Evolutionary conservation across 2,329 filamentous ascomycete species (phyloP).

Genomic region (Neophaeococcomyces mojaviensis): DNA sequence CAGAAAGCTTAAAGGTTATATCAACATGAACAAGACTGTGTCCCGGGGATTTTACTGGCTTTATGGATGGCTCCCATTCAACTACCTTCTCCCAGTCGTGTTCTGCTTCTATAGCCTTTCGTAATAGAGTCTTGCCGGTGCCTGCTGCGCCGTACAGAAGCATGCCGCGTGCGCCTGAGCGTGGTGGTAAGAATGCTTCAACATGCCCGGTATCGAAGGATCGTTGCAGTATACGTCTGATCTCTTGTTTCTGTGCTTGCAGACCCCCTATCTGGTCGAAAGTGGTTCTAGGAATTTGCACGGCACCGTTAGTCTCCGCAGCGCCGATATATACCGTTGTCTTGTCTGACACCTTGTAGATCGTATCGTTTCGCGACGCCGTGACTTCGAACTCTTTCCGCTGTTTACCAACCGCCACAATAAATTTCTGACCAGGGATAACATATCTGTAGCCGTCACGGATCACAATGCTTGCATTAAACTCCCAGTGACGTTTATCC

Average conservation of each 20-base stretch:
- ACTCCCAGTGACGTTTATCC: constrained; percentile 42
- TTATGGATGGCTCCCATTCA: constrained; percentile 35
- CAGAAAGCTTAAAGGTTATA: neutral
- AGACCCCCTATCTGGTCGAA: constrained; percentile 15
- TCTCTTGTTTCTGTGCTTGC: constrained; percentile 11
- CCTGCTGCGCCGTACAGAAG: constrained; percentile 75
- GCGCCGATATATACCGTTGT: constrained; percentile 3
- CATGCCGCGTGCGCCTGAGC: constrained; percentile 45
- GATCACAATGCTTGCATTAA: constrained; percentile 45
- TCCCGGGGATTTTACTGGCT: constrained; percentile 34
- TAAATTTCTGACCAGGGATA: constrained; percentile 19
- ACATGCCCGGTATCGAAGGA: constrained; percentile 8
- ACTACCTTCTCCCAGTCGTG: constrained; percentile 65
- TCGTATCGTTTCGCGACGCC: neutral
- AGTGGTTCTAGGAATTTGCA: neutral
- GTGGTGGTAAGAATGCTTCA: constrained; percentile 21
- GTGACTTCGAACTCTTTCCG: constrained; percentile 23
- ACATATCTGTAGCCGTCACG: constrained; percentile 31
- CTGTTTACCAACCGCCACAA: constrained; percentile 20
- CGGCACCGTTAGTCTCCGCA: constrained; percentile 4
- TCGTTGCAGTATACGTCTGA: constrained; percentile 15
- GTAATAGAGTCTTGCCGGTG: constrained; percentile 73
- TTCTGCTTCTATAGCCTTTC: constrained; percentile 55
- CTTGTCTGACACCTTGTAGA: constrained; percentile 4
- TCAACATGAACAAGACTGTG: constrained; percentile 15